Conservation (phyloP, 2,329 filamentous ascomycete species). For the Mycosphaerella sp. region DNA sequence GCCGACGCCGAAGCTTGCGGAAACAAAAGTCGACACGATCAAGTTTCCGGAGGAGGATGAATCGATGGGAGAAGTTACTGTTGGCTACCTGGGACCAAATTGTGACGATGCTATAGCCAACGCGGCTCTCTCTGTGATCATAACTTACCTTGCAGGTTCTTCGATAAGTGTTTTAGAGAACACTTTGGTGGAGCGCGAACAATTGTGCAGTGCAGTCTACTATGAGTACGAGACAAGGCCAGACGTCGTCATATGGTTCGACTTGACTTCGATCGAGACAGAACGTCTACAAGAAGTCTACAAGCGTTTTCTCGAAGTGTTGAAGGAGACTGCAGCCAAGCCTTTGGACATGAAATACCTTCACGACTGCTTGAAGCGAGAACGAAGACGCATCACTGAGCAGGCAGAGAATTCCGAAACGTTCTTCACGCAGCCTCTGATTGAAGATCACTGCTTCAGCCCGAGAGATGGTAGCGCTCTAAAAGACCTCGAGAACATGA, state of each 20-base stretch:
- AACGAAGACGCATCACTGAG: conserved; percentile 75
- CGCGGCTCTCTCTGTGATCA: conserved; percentile 69
- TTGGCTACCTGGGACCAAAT: conserved; percentile 80
- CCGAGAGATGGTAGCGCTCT: conserved; percentile 64
- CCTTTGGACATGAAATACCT: conserved; percentile 87
- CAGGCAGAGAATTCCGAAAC: conserved; percentile 73
- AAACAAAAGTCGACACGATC: conserved; percentile 69
- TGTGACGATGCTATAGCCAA: conserved; percentile 57
- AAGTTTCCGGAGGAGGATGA: conserved; percentile 97
- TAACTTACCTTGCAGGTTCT: conserved; percentile 86
- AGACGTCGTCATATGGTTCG: conserved; percentile 77
- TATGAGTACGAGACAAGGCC: conserved; percentile 75
- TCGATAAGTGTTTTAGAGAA: conserved; percentile 92
- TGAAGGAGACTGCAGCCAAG: conserved; percentile 72
- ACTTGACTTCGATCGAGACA: conserved; percentile 78
- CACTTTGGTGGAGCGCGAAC: conserved; percentile 83
- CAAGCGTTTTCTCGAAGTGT: conserved; percentile 73
- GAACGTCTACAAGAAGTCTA: conserved; percentile 79
- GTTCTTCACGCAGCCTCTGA: conserved; percentile 78
- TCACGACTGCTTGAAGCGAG: conserved; percentile 75
- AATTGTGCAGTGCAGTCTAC: conserved; percentile 78
- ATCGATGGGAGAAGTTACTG: conserved; percentile 78
- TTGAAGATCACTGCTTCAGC: conserved; percentile 88
- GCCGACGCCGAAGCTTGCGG: conserved; percentile 64
- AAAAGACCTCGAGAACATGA: conserved; percentile 38